Conservation (phyloP, 2,329 filamentous ascomycete species). For the Cladosporium phlei region DNA sequence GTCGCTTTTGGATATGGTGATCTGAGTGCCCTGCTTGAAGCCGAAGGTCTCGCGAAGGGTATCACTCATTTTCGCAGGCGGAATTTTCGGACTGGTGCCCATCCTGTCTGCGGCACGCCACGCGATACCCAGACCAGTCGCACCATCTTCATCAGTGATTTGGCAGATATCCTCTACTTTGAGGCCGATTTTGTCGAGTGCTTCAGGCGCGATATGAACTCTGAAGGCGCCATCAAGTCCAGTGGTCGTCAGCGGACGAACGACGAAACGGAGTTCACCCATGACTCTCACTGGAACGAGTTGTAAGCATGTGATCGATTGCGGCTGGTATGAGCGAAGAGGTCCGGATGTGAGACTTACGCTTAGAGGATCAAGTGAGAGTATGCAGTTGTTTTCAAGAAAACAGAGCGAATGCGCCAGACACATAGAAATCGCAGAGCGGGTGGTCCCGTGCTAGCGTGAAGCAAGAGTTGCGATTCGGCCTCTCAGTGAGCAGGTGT, state of each 20-base stretch:
- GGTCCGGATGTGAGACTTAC: too few species aligned
- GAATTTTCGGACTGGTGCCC: slow-evolving; percentile 57
- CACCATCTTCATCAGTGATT: slow-evolving; percentile 41
- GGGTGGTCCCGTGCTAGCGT: too few species aligned
- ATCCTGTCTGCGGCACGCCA: slow-evolving; percentile 52
- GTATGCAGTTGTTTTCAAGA: too few species aligned
- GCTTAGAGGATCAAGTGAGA: too few species aligned
- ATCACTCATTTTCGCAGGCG: slow-evolving; percentile 66
- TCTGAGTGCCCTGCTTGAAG: slow-evolving; percentile 66
- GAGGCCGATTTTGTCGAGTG: slow-evolving; percentile 52
- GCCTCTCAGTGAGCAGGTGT: too few species aligned
- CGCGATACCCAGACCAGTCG: slow-evolving; percentile 55
- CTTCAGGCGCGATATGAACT: slow-evolving; percentile 53
- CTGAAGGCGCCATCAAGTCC: slow-evolving; percentile 53
- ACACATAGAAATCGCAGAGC: too few species aligned
- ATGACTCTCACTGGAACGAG: background rate
- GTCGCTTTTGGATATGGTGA: slow-evolving; percentile 56
- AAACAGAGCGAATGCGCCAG: too few species aligned
- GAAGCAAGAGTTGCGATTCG: too few species aligned
- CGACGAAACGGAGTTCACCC: slow-evolving; percentile 39
- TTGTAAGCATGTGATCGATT: background rate
- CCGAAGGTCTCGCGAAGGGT: slow-evolving; percentile 67
- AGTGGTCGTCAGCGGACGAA: slow-evolving; percentile 43
- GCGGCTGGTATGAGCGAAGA: background rate
- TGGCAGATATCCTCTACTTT: slow-evolving; percentile 56